Percentiles rank a stretch among this genome's conserved stretches.
Evolutionary conservation across 2,329 filamentous ascomycete species (phyloP).

Genomic region (Sporothrix brunneoviolacea): DNA sequence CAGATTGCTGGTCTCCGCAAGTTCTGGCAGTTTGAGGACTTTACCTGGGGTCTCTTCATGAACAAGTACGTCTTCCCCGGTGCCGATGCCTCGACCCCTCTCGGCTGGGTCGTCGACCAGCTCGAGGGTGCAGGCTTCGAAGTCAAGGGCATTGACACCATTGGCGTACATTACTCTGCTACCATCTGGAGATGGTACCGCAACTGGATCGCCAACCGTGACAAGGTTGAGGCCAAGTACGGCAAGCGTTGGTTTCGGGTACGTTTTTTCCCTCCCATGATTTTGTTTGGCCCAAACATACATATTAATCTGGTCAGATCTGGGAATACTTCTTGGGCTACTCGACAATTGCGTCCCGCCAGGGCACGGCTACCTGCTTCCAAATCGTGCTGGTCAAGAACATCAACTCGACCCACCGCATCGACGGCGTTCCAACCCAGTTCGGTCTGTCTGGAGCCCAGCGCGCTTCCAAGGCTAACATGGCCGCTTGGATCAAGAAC

Average conservation of each 20-base stretch:
- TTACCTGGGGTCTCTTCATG: slow-evolving; percentile 98
- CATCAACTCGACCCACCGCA: slow-evolving; percentile 76
- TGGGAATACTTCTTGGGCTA: slow-evolving; percentile 90
- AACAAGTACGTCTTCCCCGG: slow-evolving; percentile 99
- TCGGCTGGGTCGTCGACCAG: slow-evolving; percentile 78
- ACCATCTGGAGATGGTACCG: slow-evolving; percentile 98
- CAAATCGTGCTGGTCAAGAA: slow-evolving; percentile 87
- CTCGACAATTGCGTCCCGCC: slow-evolving; percentile 75
- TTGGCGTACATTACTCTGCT: slow-evolving; percentile 94
- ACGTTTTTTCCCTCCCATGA: slow-evolving; percentile 33
- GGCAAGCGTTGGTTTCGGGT: slow-evolving; percentile 92
- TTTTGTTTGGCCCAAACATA: not conserved
- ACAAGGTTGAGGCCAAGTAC: slow-evolving; percentile 92
- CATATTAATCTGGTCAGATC: slow-evolving; percentile 45
- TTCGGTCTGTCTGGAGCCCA: slow-evolving; percentile 60
- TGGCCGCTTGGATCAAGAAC: slow-evolving; percentile 27
- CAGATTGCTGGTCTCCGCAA: slow-evolving; percentile 93
- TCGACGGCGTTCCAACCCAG: slow-evolving; percentile 66
- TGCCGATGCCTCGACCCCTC: slow-evolving; percentile 88
- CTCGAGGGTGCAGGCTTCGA: slow-evolving; percentile 86
- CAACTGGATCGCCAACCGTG: slow-evolving; percentile 92
- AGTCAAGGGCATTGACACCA: slow-evolving; percentile 84
- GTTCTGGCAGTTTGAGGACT: slow-evolving; percentile 95
- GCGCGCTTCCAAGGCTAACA: slow-evolving; percentile 29
- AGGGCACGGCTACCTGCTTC: slow-evolving; percentile 78